Percentiles rank a stretch among this genome's conserved stretches.
phyloP scores from a whole-genome alignment of 345 rosid species.

The Aquilaria malaccensis region DNA sequence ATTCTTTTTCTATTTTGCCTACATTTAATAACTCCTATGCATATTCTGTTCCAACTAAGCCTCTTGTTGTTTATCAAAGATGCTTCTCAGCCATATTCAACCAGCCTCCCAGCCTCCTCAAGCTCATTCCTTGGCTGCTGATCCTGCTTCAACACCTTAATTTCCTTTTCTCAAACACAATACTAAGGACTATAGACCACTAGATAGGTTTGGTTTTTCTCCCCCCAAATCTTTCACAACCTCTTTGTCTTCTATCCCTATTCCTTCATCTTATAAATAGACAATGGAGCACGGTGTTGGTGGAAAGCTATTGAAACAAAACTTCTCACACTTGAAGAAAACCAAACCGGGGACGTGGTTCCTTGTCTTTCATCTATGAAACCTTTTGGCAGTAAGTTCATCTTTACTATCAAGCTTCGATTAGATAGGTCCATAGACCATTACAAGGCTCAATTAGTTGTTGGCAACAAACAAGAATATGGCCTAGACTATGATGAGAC shows the following conservation, averaged over 20 bases:
- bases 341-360: neutral
- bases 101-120: neutral
- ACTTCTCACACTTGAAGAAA: no score
- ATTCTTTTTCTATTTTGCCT: neutral
- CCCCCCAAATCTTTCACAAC: neutral
- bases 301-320: no score
- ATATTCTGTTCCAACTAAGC: neutral
- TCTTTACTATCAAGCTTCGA: no score
- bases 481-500: no score
- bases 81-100: no score
- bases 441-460: no score
- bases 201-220: constrained; percentile 1
- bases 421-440: no score
- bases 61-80: neutral
- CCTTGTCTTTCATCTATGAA: neutral
- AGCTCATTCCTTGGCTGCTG: neutral
- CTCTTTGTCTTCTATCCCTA: constrained; percentile 5
- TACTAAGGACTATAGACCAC: neutral
- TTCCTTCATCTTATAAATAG: constrained; percentile 2
- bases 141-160: neutral
- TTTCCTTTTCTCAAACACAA: neutral
- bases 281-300: neutral
- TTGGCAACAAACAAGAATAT: no score
- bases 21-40: neutral
- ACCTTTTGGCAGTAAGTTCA: neutral